A percentile compares a stretch with the other conserved stretches of the same genome.
phyloP scores from a whole-genome alignment of 2,329 filamentous ascomycete genomes.

The Colletotrichum destructivum region DNA sequence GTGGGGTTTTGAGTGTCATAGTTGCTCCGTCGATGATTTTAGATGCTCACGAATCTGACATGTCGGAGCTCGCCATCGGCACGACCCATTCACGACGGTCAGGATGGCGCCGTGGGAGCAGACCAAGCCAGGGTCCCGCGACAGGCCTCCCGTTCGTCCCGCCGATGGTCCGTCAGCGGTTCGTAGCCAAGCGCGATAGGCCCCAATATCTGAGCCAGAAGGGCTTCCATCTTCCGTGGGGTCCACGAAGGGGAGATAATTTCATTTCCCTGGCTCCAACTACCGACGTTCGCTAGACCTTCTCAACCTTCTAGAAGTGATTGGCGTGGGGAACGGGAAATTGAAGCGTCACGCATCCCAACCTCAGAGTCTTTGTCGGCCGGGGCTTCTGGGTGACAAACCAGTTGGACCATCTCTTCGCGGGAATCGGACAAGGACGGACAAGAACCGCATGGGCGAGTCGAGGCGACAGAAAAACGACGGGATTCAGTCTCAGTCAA shows the following conservation, averaged over 20 bases:
- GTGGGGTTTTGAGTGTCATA: slow-evolving; percentile 18
- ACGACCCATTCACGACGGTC: slow-evolving; percentile 37
- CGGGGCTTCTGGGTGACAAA: slow-evolving; percentile 16
- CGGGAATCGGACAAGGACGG: slow-evolving; percentile 27
- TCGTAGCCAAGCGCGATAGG: slow-evolving; percentile 39
- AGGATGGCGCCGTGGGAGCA: slow-evolving; percentile 31
- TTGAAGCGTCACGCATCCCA: slow-evolving; percentile 35
- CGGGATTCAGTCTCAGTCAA: slow-evolving; percentile 14
- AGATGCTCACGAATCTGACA: slow-evolving; percentile 30
- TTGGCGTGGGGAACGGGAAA: slow-evolving; percentile 42
- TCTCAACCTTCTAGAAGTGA: slow-evolving; percentile 43
- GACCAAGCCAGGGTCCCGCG: slow-evolving; percentile 18
- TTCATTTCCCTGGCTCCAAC: slow-evolving; percentile 42
- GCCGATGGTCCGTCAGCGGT: slow-evolving; percentile 16
- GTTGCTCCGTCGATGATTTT: slow-evolving; percentile 19
- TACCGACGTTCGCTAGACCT: slow-evolving; percentile 30
- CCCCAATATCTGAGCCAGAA: slow-evolving; percentile 31
- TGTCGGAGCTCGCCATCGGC: slow-evolving; percentile 38
- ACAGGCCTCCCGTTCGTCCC: slow-evolving; percentile 37
- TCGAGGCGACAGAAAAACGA: slow-evolving; percentile 20
- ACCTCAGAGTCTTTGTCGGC: slow-evolving; percentile 23
- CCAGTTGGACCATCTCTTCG: slow-evolving; percentile 6
- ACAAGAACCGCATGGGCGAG: slow-evolving; percentile 22
- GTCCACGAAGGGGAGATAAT: slow-evolving; percentile 39
- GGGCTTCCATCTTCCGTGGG: slow-evolving; percentile 25